Evolutionary conservation across 2,329 filamentous ascomycete genomes (phyloP).

Genomic region (Cryphonectria japonica): DNA sequence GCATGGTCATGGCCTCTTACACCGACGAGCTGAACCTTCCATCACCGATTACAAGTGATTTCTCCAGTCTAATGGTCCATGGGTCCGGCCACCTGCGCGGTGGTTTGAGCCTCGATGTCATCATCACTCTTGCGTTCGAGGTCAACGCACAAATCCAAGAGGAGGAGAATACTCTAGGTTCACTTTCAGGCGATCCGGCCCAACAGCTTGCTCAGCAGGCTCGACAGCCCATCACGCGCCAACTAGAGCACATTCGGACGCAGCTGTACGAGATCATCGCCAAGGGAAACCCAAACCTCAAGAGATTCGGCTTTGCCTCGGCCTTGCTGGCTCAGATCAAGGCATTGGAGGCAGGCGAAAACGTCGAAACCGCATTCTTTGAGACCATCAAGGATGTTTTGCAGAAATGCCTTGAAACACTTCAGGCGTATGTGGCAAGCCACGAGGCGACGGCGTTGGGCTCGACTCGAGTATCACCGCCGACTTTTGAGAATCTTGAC

Average conservation of each 20-base stretch:
- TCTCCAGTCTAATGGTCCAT: conserved; percentile 12
- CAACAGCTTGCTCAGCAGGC: conserved; percentile 10
- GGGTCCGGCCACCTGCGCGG: conserved; percentile 18
- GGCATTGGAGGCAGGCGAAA: conserved; percentile 16
- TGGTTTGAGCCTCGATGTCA: conserved; percentile 17
- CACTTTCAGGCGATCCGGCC: conserved; percentile 11
- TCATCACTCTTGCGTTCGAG: conserved; percentile 16
- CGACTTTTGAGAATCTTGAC: neutral
- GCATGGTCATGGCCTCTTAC: conserved; percentile 34
- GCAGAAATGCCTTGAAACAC: conserved; percentile 7
- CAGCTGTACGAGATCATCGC: conserved; percentile 21
- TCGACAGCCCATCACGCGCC: conserved; percentile 13
- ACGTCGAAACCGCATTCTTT: neutral
- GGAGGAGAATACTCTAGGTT: neutral
- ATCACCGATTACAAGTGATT: neutral
- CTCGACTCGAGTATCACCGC: neutral
- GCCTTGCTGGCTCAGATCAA: conserved; percentile 12
- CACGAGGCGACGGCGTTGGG: neutral
- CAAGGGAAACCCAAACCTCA: conserved; percentile 16
- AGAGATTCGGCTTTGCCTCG: conserved; percentile 7
- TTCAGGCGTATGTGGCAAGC: neutral
- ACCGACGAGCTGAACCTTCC: conserved; percentile 26
- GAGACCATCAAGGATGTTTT: conserved; percentile 8
- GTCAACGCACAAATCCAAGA: conserved; percentile 21
- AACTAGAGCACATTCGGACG: conserved; percentile 18